Evolutionary conservation across 306 rosid genomes (phyloP).

Genomic region (Spatholobus suberectus): DNA sequence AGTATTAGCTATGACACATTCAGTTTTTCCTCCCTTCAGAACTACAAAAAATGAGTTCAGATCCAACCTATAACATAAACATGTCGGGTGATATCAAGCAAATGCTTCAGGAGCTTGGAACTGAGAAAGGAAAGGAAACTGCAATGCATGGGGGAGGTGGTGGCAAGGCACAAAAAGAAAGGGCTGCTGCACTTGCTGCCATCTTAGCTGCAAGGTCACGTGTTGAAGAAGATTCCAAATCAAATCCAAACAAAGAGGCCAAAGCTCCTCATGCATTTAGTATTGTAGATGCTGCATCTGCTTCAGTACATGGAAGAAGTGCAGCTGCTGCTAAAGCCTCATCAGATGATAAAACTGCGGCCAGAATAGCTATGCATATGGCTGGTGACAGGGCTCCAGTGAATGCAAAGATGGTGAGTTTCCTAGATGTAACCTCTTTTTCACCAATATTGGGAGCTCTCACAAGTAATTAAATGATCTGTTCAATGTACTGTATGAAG

Average conservation of each 20-base stretch:
- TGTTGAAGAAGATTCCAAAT: slow-evolving; percentile 74
- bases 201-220: slow-evolving; percentile 87
- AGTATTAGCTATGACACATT: slow-evolving; percentile 35
- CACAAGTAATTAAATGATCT: slow-evolving; percentile 27
- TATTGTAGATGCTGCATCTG: slow-evolving; percentile 98
- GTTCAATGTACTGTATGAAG: neutral
- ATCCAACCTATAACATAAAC: slow-evolving; percentile 87
- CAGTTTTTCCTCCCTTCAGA: slow-evolving; percentile 59
- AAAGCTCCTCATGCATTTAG: slow-evolving; percentile 75
- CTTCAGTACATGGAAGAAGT: slow-evolving; percentile 98
- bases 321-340: slow-evolving; percentile 97
- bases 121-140: slow-evolving; percentile 91
- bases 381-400: slow-evolving; percentile 95
- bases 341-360: slow-evolving; percentile 90
- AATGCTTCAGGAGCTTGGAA: slow-evolving; percentile 93
- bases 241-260: slow-evolving; percentile 59
- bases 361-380: slow-evolving; percentile 93
- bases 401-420: slow-evolving; percentile 90
- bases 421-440: slow-evolving; percentile 13
- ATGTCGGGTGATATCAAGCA: slow-evolving; percentile 90
- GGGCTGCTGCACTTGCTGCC: slow-evolving; percentile 93
- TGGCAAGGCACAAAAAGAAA: slow-evolving; percentile 93
- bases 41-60: slow-evolving; percentile 64
- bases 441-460: neutral
- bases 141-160: slow-evolving; percentile 99